Conservation (phyloP, 139 green algal species). For the Chlorella ohadii region DNA sequence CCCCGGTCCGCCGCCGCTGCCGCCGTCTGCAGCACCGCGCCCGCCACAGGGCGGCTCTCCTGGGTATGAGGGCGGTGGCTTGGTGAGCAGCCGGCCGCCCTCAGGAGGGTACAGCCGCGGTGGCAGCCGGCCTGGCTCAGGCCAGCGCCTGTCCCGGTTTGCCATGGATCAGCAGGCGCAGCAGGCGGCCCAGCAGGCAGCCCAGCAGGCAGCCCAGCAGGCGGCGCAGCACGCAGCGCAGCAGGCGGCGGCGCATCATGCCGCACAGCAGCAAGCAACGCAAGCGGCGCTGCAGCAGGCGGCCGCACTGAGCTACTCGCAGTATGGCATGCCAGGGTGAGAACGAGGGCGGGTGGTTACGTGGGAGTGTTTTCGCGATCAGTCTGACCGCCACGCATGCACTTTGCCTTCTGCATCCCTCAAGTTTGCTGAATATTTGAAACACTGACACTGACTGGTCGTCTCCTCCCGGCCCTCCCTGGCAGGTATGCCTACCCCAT, state of each 20-base stretch:
- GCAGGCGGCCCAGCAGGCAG: too few relatives aligned
- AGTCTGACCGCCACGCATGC: too few relatives aligned
- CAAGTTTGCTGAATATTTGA: too few relatives aligned
- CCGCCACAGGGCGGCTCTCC: not conserved
- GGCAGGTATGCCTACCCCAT: too few relatives aligned
- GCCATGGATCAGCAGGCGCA: conserved; percentile 4
- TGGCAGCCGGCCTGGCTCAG: not conserved
- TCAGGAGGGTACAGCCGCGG: not conserved
- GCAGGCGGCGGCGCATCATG: not conserved
- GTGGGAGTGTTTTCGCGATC: too few relatives aligned
- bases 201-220: not conserved
- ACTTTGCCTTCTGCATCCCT: too few relatives aligned
- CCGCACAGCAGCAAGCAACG: not conserved
- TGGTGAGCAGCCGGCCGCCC: not conserved
- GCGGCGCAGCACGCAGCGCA: not conserved
- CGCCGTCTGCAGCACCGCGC: not conserved
- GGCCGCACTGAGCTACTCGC: not conserved
- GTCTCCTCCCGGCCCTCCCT: too few relatives aligned
- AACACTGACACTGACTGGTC: too few relatives aligned
- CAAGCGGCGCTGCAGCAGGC: not conserved
- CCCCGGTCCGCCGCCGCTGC: not conserved
- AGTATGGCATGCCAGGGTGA: not conserved
- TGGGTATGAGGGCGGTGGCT: not conserved
- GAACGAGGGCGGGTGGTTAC: too few relatives aligned
- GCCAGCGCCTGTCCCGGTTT: conserved; percentile 14